phyloP scores from a whole-genome alignment of 2,329 filamentous ascomycete species.

The Colletotrichum orbiculare region DNA sequence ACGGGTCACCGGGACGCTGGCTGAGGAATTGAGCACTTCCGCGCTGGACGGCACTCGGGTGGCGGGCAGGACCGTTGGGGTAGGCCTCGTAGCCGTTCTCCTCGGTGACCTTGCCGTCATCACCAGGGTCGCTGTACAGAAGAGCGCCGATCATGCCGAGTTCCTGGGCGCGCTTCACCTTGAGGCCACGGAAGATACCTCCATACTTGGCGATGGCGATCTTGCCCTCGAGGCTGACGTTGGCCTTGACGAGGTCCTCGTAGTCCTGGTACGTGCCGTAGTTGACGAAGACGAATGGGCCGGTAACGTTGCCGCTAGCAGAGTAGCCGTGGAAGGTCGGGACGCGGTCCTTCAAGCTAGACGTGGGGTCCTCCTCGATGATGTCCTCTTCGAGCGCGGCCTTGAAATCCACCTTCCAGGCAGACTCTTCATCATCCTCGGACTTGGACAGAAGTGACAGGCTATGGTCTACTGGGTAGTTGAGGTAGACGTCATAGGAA shows the following conservation, averaged over 20 bases:
- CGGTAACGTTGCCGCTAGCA: conserved; percentile 91
- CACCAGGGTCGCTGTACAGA: conserved; percentile 89
- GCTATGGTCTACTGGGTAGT: conserved; percentile 79
- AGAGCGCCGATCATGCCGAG: conserved; percentile 88
- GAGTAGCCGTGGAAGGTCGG: conserved; percentile 97
- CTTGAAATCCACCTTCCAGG: conserved; percentile 77
- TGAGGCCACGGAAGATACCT: conserved; percentile 86
- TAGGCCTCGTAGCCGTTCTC: conserved; percentile 83
- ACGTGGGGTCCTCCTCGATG: conserved; percentile 84
- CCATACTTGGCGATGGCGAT: conserved; percentile 91
- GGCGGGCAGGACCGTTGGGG: conserved; percentile 85
- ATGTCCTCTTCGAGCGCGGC: conserved; percentile 87
- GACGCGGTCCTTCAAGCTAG: conserved; percentile 75
- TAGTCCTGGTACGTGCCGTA: conserved; percentile 90
- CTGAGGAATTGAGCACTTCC: conserved; percentile 88
- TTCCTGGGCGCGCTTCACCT: conserved; percentile 92
- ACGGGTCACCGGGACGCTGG: conserved; percentile 76
- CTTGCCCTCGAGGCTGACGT: conserved; percentile 82
- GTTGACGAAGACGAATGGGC: conserved; percentile 87
- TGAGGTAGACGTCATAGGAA: conserved; percentile 81
- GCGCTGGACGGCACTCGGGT: conserved; percentile 90
- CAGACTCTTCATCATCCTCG: conserved; percentile 41
- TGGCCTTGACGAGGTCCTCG: conserved; percentile 80
- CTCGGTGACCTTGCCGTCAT: conserved; percentile 85
- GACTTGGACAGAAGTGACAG: conserved; percentile 71